Evolutionary conservation across 306 rosid species (phyloP).

Genomic region (Cucumis cinereus): DNA sequence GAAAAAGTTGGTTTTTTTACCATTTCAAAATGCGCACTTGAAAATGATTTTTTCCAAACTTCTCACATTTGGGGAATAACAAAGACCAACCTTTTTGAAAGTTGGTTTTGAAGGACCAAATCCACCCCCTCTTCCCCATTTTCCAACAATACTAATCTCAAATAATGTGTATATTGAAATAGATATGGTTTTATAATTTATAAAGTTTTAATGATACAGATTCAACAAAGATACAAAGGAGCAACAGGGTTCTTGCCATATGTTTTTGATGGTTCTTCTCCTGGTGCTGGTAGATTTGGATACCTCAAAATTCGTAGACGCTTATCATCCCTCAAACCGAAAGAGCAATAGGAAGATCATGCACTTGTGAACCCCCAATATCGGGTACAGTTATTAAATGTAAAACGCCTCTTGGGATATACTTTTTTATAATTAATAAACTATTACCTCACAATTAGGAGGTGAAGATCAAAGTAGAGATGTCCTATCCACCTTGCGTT

Average conservation of each 20-base stretch:
- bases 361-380: not conserved
- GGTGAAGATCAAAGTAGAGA: not conserved
- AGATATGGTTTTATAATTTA: not conserved
- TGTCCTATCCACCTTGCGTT: not conserved
- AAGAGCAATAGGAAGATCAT: not conserved
- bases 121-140: not conserved
- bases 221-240: slow-evolving; percentile 77
- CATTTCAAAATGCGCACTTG: no score
- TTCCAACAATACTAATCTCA: no score
- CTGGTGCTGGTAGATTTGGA: slow-evolving; percentile 85
- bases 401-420: not conserved
- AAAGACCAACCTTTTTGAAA: not conserved
- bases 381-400: not conserved
- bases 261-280: slow-evolving; percentile 88
- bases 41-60: not conserved
- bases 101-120: not conserved
- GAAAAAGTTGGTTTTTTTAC: no score
- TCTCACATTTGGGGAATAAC: not conserved
- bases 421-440: not conserved
- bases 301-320: slow-evolving; percentile 51
- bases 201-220: slow-evolving; percentile 26
- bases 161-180: no score
- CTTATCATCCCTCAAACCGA: not conserved
- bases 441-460: not conserved
- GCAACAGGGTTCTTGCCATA: slow-evolving; percentile 81